Evolutionary conservation across 371 early-diverging fungal genomes (phyloP), one percentile per base, ranked within the genome.

Genomic region (Rhizopus sp.): DNA sequence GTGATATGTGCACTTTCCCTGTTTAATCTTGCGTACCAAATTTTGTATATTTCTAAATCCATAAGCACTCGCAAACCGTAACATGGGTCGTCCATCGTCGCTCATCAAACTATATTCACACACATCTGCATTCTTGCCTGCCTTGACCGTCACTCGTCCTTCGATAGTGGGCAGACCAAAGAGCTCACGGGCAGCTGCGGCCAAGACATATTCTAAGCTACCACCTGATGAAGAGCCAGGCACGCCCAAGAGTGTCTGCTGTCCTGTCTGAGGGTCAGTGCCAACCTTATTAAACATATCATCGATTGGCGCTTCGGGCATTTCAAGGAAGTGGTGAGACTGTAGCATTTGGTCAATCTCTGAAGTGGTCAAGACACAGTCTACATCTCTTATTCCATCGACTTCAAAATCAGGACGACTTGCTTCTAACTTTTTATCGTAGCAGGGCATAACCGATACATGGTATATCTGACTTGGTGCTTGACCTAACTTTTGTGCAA

Each of bases 1-100:
- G 62, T 96, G 89, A 68, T 90, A 94, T 1, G 69, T 70, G 16
- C 82, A 78, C 48, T 84, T 82, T 32, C 85, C 83, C 1, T 78
- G 80, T 57, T 92, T 92, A 50, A 90, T 73, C 61, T 91, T 93
- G 16, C 97, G 89, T 15, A 97, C 92, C 49, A 96, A 68, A 57
- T 95, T 97, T 73, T 98, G 98, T 60, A 98, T 92, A 66, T 98
- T 96, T 30, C 95, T 83, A 80, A 98, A 98, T 3, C 99, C 98
- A 72, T 96, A 96, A 0, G 92, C 91, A 0, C 88, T 77, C 0
- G 93, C 95, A 77, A 96, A 94, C 51, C 81, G 64, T 23, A 93
- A 75, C 16, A 88, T 60, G 23, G 83, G 59, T 46, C 77, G 77
- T 6, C 78, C 78, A 42, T 84, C 65, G 13, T 69, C 70, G 15